These are phyloP conservation scores for Bassia scoparia DNA, from an alignment of 148 eudicot species.

Conservation along the genomic window DNA sequence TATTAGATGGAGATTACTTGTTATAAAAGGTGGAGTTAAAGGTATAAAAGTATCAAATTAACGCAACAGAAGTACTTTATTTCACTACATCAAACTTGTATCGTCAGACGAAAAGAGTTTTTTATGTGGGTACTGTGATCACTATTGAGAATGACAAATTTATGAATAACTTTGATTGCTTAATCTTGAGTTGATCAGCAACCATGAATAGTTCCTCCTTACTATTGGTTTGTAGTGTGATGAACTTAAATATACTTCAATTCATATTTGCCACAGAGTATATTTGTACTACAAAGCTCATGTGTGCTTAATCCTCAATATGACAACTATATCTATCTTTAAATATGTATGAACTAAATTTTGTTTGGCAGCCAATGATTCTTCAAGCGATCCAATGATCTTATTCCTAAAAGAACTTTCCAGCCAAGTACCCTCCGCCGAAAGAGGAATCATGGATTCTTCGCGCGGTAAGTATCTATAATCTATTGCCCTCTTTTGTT, in stretches of 20 bases:
- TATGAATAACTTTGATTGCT: neutral
- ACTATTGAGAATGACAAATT: neutral
- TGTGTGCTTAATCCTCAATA: neutral
- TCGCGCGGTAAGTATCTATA: conserved; percentile 57
- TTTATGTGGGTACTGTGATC: neutral
- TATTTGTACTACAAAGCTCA: neutral
- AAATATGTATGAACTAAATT: neutral
- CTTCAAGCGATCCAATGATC: conserved; percentile 64
- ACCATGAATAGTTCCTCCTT: neutral
- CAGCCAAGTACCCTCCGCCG: conserved; percentile 94
- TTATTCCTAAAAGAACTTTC: conserved; percentile 71
- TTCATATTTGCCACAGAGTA: no score
- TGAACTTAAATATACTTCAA: no score
- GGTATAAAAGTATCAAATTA: no score
- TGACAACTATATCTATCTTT: neutral
- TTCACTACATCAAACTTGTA: neutral
- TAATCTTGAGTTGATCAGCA: neutral
- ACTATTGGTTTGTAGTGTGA: neutral
- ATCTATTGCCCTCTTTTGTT: neutral
- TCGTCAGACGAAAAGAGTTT: neutral
- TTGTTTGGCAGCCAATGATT: conserved; percentile 44
- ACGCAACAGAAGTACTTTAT: no score
- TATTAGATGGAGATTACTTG: no score
- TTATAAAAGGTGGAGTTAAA: no score
- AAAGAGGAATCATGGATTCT: conserved; percentile 83